Evolutionary conservation across 768 basidiomycete genomes (phyloP).

Genomic region (Xerocomus potaroensis): DNA sequence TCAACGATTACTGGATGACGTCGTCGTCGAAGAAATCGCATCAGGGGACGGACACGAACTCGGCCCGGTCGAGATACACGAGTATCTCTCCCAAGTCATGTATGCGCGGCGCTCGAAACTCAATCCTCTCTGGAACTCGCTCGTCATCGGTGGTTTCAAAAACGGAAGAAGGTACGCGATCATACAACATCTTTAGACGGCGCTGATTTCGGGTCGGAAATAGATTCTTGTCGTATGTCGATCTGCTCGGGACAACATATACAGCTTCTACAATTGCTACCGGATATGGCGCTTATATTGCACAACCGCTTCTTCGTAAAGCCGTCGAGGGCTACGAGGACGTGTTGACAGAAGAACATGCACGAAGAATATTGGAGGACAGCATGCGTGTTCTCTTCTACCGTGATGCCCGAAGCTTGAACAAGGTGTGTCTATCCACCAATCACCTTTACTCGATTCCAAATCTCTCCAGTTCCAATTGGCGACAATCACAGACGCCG

Average conservation of each 20-base stretch:
- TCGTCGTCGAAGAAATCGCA: conserved; percentile 75
- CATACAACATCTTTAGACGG: neutral
- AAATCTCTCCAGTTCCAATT: conserved; percentile 79
- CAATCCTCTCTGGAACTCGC: conserved; percentile 92
- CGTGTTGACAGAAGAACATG: conserved; percentile 72
- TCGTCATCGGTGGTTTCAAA: conserved; percentile 89
- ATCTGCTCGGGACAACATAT: conserved; percentile 96
- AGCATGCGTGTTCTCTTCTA: conserved; percentile 95
- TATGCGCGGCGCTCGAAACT: conserved; percentile 85
- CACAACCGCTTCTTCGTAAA: conserved; percentile 86
- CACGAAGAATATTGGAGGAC: conserved; percentile 70
- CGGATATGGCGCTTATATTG: conserved; percentile 90
- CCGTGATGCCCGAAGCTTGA: conserved; percentile 90
- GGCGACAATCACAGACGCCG: conserved; percentile 76
- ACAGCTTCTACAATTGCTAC: conserved; percentile 90
- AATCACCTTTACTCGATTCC: neutral
- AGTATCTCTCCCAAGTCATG: conserved; percentile 87
- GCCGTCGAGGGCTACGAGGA: conserved; percentile 84
- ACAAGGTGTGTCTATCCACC: conserved; percentile 62
- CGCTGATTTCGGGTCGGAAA: neutral
- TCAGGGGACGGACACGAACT: conserved; percentile 80
- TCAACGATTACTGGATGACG: conserved; percentile 71
- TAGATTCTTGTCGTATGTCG: conserved; percentile 92
- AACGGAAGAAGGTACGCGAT: conserved; percentile 68
- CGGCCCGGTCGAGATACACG: conserved; percentile 87